phyloP scores from a whole-genome alignment of 2,329 filamentous ascomycete genomes.

The Botryotinia convoluta region DNA sequence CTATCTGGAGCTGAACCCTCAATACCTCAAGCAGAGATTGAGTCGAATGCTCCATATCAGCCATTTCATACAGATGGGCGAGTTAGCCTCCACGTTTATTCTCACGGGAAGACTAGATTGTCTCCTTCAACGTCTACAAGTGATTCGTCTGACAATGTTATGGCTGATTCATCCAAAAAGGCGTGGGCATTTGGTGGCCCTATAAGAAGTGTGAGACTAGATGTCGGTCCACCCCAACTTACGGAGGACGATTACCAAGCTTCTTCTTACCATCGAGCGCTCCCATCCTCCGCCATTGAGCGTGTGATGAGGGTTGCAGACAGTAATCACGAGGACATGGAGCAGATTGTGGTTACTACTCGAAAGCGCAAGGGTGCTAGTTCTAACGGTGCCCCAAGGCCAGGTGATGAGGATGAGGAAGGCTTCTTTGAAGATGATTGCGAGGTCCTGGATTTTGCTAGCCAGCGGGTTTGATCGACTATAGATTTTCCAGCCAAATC shows the following conservation, averaged over 20 bases:
- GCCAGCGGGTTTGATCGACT: slow-evolving; percentile 56
- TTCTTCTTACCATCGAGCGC: slow-evolving; percentile 52
- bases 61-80: slow-evolving; percentile 91
- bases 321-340: slow-evolving; percentile 49
- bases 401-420: slow-evolving; percentile 58
- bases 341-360: slow-evolving; percentile 81
- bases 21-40: slow-evolving; percentile 80
- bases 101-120: slow-evolving; percentile 21
- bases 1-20: slow-evolving; percentile 53
- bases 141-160: slow-evolving; percentile 30
- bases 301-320: slow-evolving; percentile 55
- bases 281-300: slow-evolving; percentile 64
- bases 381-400: slow-evolving; percentile 40
- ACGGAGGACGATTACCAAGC: slow-evolving; percentile 52
- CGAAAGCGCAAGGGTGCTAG: slow-evolving; percentile 61
- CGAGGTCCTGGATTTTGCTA: slow-evolving; percentile 85
- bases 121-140: slow-evolving; percentile 34
- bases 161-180: slow-evolving; percentile 21
- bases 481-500: not conserved
- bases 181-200: slow-evolving; percentile 61
- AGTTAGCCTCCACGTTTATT: slow-evolving; percentile 72
- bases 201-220: slow-evolving; percentile 51
- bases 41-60: slow-evolving; percentile 92
- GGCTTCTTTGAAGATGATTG: slow-evolving; percentile 93
- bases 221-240: slow-evolving; percentile 48